A percentile compares a stretch with the other conserved stretches of the same genome.
Conservation (phyloP, 176 grass and related monocot genomes). For the Bonia amplexicaulis region DNA sequence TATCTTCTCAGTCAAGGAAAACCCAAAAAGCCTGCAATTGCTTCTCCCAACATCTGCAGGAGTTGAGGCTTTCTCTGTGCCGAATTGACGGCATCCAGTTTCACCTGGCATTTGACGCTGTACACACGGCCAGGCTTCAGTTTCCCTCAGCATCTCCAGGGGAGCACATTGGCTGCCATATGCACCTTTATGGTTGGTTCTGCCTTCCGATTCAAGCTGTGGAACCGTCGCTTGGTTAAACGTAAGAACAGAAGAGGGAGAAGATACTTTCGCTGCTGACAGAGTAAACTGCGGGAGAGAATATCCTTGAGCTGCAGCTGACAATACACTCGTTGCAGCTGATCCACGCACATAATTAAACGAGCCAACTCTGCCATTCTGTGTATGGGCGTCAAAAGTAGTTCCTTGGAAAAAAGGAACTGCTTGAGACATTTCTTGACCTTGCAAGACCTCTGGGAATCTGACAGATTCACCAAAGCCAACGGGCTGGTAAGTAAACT, state of each 20-base stretch:
- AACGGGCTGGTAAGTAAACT: slow-evolving; percentile 44
- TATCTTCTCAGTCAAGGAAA: slow-evolving; percentile 66
- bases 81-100: slow-evolving; percentile 9
- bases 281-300: slow-evolving; percentile 14
- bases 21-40: slow-evolving; percentile 75
- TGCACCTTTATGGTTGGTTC: neutral
- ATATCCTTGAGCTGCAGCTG: slow-evolving; percentile 32
- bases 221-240: slow-evolving; percentile 41
- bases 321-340: neutral
- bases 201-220: neutral
- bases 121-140: neutral
- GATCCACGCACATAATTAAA: slow-evolving; percentile 24
- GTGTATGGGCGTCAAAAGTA: slow-evolving; percentile 13
- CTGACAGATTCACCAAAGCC: slow-evolving; percentile 62
- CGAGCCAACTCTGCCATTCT: slow-evolving; percentile 12
- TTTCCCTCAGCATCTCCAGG: slow-evolving; percentile 18
- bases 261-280: slow-evolving; percentile 39
- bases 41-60: neutral
- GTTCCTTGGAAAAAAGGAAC: slow-evolving; percentile 24
- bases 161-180: slow-evolving; percentile 1
- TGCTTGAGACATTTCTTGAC: slow-evolving; percentile 88
- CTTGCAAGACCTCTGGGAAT: slow-evolving; percentile 99
- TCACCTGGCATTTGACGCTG: slow-evolving; percentile 16
- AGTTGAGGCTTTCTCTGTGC: slow-evolving; percentile 8
- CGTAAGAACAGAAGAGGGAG: slow-evolving; percentile 75